These are phyloP conservation scores for Annulohypoxylon stygium DNA, from an alignment of 495 filamentous ascomycete species.

Conservation along the genomic window DNA sequence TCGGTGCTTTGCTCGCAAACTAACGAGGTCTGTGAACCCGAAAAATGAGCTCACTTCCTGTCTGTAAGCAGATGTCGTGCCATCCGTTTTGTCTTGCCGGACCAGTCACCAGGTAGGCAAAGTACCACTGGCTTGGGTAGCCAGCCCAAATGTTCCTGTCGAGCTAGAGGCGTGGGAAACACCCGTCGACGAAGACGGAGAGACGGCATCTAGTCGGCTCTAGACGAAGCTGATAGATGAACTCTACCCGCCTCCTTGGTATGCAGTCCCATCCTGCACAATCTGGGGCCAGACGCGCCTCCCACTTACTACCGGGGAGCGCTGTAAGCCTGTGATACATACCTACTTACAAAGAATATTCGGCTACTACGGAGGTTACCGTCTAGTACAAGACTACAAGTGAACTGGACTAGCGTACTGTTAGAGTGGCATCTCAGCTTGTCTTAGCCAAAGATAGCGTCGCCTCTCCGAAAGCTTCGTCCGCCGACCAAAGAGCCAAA, in stretches of 20 bases:
- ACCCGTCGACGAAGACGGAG: constrained; percentile 23
- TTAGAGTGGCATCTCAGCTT: constrained; percentile 42
- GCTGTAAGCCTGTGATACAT: constrained; percentile 29
- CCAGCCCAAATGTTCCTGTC: constrained; percentile 18
- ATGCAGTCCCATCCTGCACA: constrained; percentile 20
- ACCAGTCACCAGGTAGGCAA: constrained; percentile 35
- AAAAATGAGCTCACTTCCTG: constrained; percentile 45
- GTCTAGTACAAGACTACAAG: constrained; percentile 9
- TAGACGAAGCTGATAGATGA: constrained; percentile 30
- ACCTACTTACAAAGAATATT: background rate
- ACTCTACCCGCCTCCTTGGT: constrained; percentile 26
- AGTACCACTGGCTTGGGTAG: constrained; percentile 40
- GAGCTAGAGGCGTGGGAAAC: constrained; percentile 18
- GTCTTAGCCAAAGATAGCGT: constrained; percentile 33
- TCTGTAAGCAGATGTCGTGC: constrained; percentile 37
- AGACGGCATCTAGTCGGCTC: constrained; percentile 41
- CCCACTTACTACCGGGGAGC: constrained; percentile 17
- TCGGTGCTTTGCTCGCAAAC: constrained; percentile 33
- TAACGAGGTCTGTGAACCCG: constrained; percentile 42
- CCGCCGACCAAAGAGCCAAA: constrained; percentile 15
- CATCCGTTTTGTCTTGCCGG: constrained; percentile 31
- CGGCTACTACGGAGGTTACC: constrained; percentile 39
- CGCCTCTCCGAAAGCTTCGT: constrained; percentile 24
- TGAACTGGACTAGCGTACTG: constrained; percentile 25
- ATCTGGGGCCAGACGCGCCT: constrained; percentile 27